Evolutionary conservation across 352 stramenopile species (phyloP).

Genomic region (Phytophthora lateralis): DNA sequence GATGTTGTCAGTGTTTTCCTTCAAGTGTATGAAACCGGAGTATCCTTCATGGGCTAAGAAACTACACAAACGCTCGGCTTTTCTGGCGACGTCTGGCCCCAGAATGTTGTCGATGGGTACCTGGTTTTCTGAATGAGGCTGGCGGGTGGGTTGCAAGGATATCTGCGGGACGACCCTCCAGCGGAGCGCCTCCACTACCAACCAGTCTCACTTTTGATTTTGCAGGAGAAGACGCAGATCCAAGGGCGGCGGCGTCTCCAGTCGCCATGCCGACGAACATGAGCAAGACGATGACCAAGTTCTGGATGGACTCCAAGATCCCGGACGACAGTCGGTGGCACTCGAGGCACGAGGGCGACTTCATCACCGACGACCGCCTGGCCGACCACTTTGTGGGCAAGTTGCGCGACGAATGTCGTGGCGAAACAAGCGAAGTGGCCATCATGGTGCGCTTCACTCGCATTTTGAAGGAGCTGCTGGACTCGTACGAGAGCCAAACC

Average conservation of each 20-base stretch:
- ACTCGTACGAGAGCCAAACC: conserved; percentile 37
- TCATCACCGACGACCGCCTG: conserved; percentile 17
- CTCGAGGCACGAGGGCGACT: conserved; percentile 23
- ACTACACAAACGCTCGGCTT: no score
- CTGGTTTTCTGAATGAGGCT: background rate
- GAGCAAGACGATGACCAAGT: conserved; percentile 31
- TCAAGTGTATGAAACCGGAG: no score
- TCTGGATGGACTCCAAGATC: conserved; percentile 39
- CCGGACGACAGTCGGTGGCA: conserved; percentile 32
- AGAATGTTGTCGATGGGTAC: no score
- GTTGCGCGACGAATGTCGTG: conserved; percentile 15
- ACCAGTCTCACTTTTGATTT: background rate
- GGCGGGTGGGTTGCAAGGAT: background rate
- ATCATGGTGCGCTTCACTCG: conserved; percentile 34
- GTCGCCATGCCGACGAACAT: conserved; percentile 18
- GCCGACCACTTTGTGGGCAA: conserved; percentile 34
- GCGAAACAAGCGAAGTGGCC: conserved; percentile 21
- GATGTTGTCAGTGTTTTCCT: no score
- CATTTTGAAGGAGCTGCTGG: conserved; percentile 31
- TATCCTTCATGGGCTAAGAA: no score
- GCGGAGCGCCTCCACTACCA: background rate
- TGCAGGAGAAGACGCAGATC: background rate
- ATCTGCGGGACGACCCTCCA: background rate
- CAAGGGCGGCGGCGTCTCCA: background rate
- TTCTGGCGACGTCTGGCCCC: no score